Base-by-base conservation (phyloP, 2,329 filamentous ascomycete species). In the Botrytis squamosa region DNA sequence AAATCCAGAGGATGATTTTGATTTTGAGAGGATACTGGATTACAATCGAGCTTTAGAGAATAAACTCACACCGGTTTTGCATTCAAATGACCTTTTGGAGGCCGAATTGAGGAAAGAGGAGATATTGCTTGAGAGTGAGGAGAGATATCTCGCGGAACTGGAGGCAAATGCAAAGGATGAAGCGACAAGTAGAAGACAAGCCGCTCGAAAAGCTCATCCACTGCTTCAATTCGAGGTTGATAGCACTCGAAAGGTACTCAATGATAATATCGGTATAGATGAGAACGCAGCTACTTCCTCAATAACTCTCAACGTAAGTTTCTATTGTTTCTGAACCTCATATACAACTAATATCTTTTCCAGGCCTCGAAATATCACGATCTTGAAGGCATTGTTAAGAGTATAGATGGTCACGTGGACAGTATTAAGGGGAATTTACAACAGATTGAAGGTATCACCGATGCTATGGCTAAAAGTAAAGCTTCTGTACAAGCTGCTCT, bases 11-110 rank as follows among this genome's bases (percentile, higher is more conserved):
- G 84, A 85, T 42, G 89, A 91, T 79, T 88, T 93, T 65, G 87
- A 92, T 78, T 90, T 90, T 76, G 91, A 93, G 79, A 87, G 85
- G 77, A 86, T 90, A 22, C 83, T 91, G 14, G 87, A 90, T 77
- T 86, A 86, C n/a, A 88, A 88, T 75, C 83, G 85, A 73, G 82
- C 82, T 14, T 81, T 91, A 40, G 88, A 92, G 79, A 83, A 83
- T 74, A 86, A 87, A 81, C 86, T 93, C 8, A 90, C 88, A 25
- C 89, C 90, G 1, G 83, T 88, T 33, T 82, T 90, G 60, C 90
- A 93, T 81, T 86, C 88, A 6, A 87, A 92, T 38, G 86, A 88
- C 76, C 82, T 93, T 64, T 84, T 93, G 46, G 83, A 83, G 71
- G 83, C 85, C 42, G 90, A 92, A 81, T 86, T 88, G 76, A 85